phyloP scores from a whole-genome alignment of 2,329 filamentous ascomycete genomes.

The Herpotrichia juniperi region DNA sequence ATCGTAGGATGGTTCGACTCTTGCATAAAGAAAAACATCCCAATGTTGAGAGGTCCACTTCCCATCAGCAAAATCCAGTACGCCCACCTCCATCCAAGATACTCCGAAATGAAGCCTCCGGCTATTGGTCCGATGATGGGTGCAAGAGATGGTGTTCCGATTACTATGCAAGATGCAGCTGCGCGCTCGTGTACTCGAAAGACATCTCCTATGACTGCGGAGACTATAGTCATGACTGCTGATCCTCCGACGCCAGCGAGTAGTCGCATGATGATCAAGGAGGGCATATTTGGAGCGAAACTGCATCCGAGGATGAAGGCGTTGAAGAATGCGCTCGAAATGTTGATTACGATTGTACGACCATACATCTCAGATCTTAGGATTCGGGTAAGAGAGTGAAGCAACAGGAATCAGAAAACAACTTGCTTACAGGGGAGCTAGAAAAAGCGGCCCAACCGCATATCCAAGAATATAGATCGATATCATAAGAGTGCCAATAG shows the following conservation, averaged over 20 bases:
- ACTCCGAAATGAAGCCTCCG: slow-evolving; percentile 22
- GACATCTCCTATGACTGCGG: slow-evolving; percentile 17
- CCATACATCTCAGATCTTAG: slow-evolving; percentile 31
- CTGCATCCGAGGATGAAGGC: slow-evolving; percentile 14
- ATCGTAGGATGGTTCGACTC: slow-evolving; percentile 22
- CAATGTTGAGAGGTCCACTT: slow-evolving; percentile 17
- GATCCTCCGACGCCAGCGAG: slow-evolving; percentile 20
- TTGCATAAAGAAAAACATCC: slow-evolving; percentile 19
- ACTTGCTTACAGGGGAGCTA: slow-evolving; percentile 31
- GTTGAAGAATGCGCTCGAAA: slow-evolving; percentile 26
- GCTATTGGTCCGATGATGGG: slow-evolving; percentile 22
- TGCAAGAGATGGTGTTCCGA: slow-evolving; percentile 18
- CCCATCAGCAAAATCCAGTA: slow-evolving; percentile 24
- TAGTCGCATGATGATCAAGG: slow-evolving; percentile 20
- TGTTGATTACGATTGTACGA: slow-evolving; percentile 27
- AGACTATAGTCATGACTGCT: slow-evolving; percentile 22
- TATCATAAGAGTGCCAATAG: slow-evolving; percentile 25
- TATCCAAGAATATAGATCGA: slow-evolving; percentile 41
- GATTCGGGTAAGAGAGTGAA: too few species aligned
- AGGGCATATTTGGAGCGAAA: slow-evolving; percentile 19
- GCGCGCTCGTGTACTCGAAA: slow-evolving; percentile 18
- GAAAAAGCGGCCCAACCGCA: slow-evolving; percentile 35
- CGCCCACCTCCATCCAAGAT: slow-evolving; percentile 24
- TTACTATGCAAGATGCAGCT: slow-evolving; percentile 16
- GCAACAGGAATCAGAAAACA: neutral